phyloP scores from a whole-genome alignment of 2,329 filamentous ascomycete species.

The Epichloe glyceriae region DNA sequence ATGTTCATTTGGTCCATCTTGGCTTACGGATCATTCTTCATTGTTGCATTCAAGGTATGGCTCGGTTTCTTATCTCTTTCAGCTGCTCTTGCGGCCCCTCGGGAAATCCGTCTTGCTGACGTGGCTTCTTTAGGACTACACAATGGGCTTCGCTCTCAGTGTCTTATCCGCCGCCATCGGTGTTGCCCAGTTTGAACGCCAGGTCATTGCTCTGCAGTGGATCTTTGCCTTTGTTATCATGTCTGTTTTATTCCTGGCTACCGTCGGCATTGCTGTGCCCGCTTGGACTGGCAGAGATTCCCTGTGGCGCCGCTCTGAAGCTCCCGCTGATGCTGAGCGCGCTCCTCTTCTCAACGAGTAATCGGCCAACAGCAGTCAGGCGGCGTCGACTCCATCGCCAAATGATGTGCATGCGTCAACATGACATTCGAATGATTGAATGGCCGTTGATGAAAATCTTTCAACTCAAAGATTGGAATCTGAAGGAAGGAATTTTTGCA shows the following conservation, averaged over 20 bases:
- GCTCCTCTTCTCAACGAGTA: constrained; percentile 45
- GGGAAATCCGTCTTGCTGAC: neutral
- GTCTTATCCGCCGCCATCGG: constrained; percentile 63
- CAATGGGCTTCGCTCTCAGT: constrained; percentile 68
- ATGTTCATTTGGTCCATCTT: constrained; percentile 79
- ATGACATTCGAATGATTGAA: neutral
- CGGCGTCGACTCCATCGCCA: neutral
- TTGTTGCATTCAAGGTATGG: constrained; percentile 55
- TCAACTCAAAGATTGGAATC: neutral
- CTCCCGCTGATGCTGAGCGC: constrained; percentile 39
- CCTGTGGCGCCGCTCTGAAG: constrained; percentile 31
- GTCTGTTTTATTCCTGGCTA: constrained; percentile 56
- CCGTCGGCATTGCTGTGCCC: constrained; percentile 51
- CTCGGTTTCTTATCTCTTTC: constrained; percentile 1
- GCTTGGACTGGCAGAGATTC: constrained; percentile 46
- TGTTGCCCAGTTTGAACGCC: constrained; percentile 60
- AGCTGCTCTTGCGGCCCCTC: neutral
- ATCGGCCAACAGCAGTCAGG: neutral
- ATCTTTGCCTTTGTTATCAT: constrained; percentile 85
- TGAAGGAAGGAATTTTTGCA: neutral
- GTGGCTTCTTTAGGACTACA: constrained; percentile 41
- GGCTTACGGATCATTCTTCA: constrained; percentile 64
- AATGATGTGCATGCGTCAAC: neutral
- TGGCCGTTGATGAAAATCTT: neutral
- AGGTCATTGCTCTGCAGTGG: constrained; percentile 74